Percentiles rank a stretch among this genome's conserved stretches.
phyloP scores from a whole-genome alignment of 2,329 filamentous ascomycete genomes.

The Beauveria rudraprayagi region DNA sequence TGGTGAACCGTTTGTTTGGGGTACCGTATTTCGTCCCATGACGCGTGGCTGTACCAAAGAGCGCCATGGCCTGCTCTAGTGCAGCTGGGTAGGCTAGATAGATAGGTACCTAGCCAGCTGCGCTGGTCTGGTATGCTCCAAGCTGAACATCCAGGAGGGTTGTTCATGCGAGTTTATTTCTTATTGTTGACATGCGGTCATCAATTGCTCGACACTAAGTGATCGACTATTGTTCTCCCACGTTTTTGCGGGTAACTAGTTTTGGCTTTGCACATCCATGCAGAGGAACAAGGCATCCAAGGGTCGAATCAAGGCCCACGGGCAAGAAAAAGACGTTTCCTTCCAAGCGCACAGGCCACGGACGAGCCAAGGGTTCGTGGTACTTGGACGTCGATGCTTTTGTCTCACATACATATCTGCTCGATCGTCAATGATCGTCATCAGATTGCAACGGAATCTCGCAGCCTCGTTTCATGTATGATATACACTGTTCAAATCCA shows the following conservation, averaged over 20 bases:
- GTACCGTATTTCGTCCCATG: constrained; percentile 4
- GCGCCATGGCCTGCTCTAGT: neutral
- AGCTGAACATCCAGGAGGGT: neutral
- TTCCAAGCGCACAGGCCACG: neutral
- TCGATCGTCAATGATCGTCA: neutral
- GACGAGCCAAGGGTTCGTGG: neutral
- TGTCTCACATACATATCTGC: neutral
- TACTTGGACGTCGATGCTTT: neutral
- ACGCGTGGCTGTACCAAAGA: neutral
- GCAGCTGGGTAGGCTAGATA: no score
- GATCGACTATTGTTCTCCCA: neutral
- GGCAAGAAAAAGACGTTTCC: neutral
- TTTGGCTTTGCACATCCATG: neutral
- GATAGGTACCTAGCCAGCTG: no score
- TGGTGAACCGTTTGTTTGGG: neutral
- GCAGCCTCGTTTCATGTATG: neutral
- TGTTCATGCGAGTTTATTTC: neutral
- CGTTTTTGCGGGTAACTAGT: neutral
- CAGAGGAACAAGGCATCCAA: neutral
- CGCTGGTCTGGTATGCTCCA: neutral
- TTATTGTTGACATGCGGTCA: neutral
- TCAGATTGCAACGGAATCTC: neutral
- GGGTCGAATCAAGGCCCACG: neutral
- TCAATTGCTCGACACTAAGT: neutral
- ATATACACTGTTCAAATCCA: neutral